Base-by-base conservation (phyloP, 2,329 filamentous ascomycete species). In the Claviceps sp. region DNA sequence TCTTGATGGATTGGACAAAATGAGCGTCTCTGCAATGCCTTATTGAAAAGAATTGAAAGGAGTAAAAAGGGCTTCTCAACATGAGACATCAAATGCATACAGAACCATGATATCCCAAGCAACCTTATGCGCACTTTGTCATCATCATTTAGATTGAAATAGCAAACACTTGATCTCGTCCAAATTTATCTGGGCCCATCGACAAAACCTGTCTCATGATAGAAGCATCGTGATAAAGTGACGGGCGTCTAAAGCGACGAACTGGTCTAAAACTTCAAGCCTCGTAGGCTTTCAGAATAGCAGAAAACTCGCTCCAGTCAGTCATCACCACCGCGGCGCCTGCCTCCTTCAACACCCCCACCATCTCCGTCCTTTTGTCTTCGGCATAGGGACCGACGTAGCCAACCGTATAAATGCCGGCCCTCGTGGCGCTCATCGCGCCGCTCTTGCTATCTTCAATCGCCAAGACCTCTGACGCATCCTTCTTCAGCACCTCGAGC, bases 361-460 rank as follows among this genome's bases (percentile, higher is more conserved):
- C 75, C 80, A 89, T 87, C 68, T 84, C 77, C 47, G 76, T 71
- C 69, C 77, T 72, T 68, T 84, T 77, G 39, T 74, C 74, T 17
- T 70, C 70, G 49, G 72, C 71, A 68, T 91, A 93, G 53, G 85
- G 85, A 40, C 89, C 89, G 34, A 93, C 85, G 68, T 95, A 95
- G 52, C 84, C 89, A 60, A 95, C 82, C 56, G 85, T 82, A 56
- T 81, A 84, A 63, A 95, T 93, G 48, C 81, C 81, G 17, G 89
- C 89, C 55, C 86, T 78, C 62, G 83, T 81, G 54, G 68, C 75
- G 58, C 86, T 88, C 53, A 85, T 78, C 44, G 87, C 86, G 56
- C 89, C 89, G 60, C 84, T 89, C 77, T 87, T 88, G 75, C 83
- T 88, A 73, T 95, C 89, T 75, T 95, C 89, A 54, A 95, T 80